Evolutionary conservation across 345 rosid genomes (phyloP).

Genomic region (Ailanthus altissimus): DNA sequence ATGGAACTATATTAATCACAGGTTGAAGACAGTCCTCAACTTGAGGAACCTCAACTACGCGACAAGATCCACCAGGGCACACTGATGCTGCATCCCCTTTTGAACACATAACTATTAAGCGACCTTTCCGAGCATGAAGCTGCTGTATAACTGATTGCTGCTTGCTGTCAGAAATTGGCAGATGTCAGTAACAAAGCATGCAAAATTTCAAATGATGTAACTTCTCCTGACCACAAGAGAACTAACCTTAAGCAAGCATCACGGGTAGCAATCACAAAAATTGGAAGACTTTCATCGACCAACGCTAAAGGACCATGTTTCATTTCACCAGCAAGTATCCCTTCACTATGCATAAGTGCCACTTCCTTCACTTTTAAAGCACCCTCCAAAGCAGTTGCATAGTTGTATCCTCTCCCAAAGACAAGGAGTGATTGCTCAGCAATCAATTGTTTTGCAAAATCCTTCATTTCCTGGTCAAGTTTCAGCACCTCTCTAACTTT

Average conservation of each 20-base stretch:
- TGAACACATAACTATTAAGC: slow-evolving; percentile 76
- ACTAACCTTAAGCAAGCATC: slow-evolving; percentile 84
- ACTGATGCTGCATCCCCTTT: slow-evolving; percentile 83
- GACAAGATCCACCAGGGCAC: slow-evolving; percentile 66
- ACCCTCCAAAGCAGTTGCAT: slow-evolving; percentile 91
- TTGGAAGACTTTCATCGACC: slow-evolving; percentile 88
- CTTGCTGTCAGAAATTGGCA: slow-evolving; percentile 52
- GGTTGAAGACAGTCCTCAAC: slow-evolving; percentile 97
- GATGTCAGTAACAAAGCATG: slow-evolving; percentile 18
- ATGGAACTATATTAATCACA: slow-evolving; percentile 75
- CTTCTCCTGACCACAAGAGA: not conserved
- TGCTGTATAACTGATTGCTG: slow-evolving; percentile 95
- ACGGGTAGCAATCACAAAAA: slow-evolving; percentile 82
- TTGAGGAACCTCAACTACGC: slow-evolving; percentile 82
- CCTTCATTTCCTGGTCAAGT: slow-evolving; percentile 81
- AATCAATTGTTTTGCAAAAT: slow-evolving; percentile 69
- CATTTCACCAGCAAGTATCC: slow-evolving; percentile 98
- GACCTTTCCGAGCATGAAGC: slow-evolving; percentile 87
- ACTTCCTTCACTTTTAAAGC: slow-evolving; percentile 96
- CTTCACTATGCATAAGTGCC: slow-evolving; percentile 96
- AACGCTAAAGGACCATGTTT: slow-evolving; percentile 97
- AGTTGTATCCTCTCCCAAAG: slow-evolving; percentile 93
- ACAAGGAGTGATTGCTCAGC: slow-evolving; percentile 89
- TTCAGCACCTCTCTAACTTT: slow-evolving; percentile 83
- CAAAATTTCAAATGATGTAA: not conserved